phyloP scores from a whole-genome alignment of 2,329 filamentous ascomycete species.

The Fusarium sp. region DNA sequence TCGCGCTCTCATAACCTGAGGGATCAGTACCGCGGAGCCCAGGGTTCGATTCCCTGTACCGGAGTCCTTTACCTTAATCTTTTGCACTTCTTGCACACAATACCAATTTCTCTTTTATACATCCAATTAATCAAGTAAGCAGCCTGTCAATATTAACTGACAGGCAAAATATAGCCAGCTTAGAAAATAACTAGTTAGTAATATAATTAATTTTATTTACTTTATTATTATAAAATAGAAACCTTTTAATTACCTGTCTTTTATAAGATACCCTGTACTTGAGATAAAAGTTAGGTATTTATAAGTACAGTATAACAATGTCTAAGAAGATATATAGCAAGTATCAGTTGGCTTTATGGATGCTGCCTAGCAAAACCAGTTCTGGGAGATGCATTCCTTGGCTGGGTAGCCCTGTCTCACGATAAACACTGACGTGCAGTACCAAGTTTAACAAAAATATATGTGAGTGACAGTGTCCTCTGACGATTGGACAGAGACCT shows the following conservation, averaged over 20 bases:
- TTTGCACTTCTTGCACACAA: neutral
- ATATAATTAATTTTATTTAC: neutral
- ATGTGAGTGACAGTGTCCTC: neutral
- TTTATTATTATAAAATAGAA: neutral
- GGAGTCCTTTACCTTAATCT: constrained; percentile 4
- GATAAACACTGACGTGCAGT: neutral
- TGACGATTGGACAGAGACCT: neutral
- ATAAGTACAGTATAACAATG: neutral
- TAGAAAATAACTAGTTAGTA: neutral
- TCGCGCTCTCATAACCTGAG: constrained; percentile 44
- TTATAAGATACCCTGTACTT: neutral
- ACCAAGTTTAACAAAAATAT: neutral
- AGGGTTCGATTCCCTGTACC: constrained; percentile 43
- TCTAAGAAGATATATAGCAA: too few species aligned
- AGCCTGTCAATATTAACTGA: neutral
- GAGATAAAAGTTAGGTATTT: neutral
- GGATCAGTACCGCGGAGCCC: constrained; percentile 37
- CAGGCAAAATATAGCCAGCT: too few species aligned
- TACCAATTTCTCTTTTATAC: neutral
- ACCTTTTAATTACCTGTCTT: rapidly evolving
- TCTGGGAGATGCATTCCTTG: neutral
- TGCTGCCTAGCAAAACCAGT: neutral
- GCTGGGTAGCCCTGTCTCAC: neutral
- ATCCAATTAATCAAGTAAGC: rapidly evolving
- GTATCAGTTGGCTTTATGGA: neutral